Base-by-base conservation (phyloP, 2,329 filamentous ascomycete genomes). In the Metarhizium sp. region DNA sequence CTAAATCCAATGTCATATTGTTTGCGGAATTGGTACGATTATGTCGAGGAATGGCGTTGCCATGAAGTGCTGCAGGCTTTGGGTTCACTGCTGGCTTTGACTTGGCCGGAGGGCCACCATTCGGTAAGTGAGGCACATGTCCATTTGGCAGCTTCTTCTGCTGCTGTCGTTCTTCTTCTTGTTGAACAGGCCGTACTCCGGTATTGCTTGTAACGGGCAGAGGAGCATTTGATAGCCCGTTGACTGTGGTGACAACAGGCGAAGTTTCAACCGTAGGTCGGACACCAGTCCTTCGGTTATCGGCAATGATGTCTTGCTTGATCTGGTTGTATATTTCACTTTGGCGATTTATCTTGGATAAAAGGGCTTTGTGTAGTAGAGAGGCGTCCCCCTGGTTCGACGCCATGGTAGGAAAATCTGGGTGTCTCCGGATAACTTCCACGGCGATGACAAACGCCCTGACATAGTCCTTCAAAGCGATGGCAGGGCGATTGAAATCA, bases 381-480 rank as follows among this genome's bases (percentile, higher is more conserved):
- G 71, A 69, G 25, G 79, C 63, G 10, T 79, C 75, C 43, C 73
- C 71, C 30, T 75, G 73, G 51, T 84, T 81, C 42, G 71, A 71
- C 62, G 82, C 80, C 56, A 91, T 74, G 52, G 79, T 76, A 32
- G 82, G 80, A 68, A 84, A 95, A 59, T 92, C 88, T 55, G 80
- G 82, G 67, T 95, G 90, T 40, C 78, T 78, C 2, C 89, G 88
- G 30, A 97, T 85, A 46, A 85, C 75, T 55, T 92, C 85, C 52
- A 91, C 78, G 14, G 88, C 81, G 55, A 96, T 87, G 56, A 91
- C 85, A 57, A 81, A 91, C 11, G 92, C 89, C 59, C 86, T 82
- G 56, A 97, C 79, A 66, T 92, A 97, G 58, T 95, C 88, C 60
- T 87, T 82, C 55, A 95, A 86, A 3, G 92, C 92, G 42, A 84